Conservation (phyloP, 495 filamentous ascomycete genomes). For the Sordaria brevicollis region DNA sequence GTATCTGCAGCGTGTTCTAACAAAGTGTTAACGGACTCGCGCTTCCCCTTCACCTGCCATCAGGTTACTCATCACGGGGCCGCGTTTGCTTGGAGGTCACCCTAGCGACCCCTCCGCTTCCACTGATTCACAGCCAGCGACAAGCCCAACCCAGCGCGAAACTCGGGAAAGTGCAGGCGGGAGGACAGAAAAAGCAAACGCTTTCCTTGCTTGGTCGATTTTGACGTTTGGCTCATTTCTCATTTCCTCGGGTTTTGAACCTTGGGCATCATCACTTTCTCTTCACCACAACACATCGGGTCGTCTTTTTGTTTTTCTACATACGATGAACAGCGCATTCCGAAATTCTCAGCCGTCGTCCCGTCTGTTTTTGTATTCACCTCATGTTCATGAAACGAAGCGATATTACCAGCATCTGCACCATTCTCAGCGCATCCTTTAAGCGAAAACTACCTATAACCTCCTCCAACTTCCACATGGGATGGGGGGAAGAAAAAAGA, state of each 20-base stretch:
- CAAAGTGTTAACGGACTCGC: rapidly evolving
- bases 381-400: not conserved
- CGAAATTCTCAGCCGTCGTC: not conserved
- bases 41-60: not conserved
- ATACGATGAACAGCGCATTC: not conserved
- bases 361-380: not conserved
- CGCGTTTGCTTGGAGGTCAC: not conserved
- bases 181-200: not conserved
- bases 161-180: not conserved
- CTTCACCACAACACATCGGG: not conserved
- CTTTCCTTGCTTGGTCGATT: not conserved
- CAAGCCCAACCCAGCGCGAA: not conserved
- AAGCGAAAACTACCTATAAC: not conserved
- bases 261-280: not conserved
- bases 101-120: not conserved
- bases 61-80: not conserved
- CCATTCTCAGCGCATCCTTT: not conserved
- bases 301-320: no score
- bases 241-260: not conserved
- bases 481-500: not conserved
- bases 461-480: not conserved
- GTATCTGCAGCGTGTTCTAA: not conserved
- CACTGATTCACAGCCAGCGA: not conserved
- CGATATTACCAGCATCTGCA: not conserved
- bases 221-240: not conserved